phyloP scores from a whole-genome alignment of 1,284 basidiomycete species.

The Afroboletus lepidellus region DNA sequence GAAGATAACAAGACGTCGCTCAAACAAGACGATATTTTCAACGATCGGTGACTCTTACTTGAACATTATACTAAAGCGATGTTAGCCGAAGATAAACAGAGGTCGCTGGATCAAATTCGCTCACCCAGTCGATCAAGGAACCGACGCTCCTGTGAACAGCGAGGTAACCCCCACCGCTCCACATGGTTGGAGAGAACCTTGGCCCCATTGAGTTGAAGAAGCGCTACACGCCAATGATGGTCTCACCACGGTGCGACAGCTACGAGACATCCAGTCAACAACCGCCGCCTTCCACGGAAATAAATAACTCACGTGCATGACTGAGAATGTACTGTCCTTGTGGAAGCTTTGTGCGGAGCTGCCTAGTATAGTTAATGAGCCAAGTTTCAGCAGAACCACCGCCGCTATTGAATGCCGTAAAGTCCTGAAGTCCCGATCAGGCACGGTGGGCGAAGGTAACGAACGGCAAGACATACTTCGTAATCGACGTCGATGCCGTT shows the following conservation, averaged over 20 bases:
- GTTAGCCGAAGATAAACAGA: not conserved
- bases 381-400: constrained; percentile 41
- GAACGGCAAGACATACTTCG: constrained; percentile 35
- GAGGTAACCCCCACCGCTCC: constrained; percentile 54
- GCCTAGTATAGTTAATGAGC: constrained; percentile 46
- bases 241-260: constrained; percentile 32
- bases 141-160: constrained; percentile 51
- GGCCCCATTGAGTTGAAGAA: not conserved
- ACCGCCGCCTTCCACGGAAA: not conserved
- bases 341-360: constrained; percentile 36
- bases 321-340: constrained; percentile 37
- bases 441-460: not conserved
- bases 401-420: constrained; percentile 41
- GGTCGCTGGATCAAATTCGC: constrained; percentile 2
- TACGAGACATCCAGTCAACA: constrained; percentile 11
- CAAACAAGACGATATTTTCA: not conserved
- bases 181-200: constrained; percentile 29
- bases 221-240: not conserved
- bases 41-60: constrained; percentile 31
- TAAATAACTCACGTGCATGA: constrained; percentile 34
- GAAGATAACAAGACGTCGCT: not conserved
- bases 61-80: constrained; percentile 42
- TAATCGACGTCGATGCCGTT: constrained; percentile 60
- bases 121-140: constrained; percentile 52
- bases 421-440: constrained; percentile 40